A percentile compares a stretch with the other conserved stretches of the same genome.
These are phyloP conservation scores for Trametes meyenii DNA, from an alignment of 768 basidiomycete genomes.

Conservation along the genomic window DNA sequence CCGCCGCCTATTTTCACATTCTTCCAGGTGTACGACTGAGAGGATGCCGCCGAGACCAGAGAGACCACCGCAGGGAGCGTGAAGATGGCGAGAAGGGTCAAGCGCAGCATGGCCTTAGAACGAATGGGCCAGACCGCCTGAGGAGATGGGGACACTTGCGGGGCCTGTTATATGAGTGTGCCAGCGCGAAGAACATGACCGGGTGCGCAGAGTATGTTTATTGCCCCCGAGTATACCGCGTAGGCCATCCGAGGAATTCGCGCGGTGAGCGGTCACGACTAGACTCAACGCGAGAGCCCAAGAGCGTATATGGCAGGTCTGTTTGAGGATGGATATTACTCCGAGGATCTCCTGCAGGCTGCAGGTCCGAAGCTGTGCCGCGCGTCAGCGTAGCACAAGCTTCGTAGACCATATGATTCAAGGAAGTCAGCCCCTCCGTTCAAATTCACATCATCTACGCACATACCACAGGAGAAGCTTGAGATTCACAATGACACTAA, in stretches of 20 bases:
- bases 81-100: slow-evolving; percentile 32
- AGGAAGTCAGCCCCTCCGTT: neutral
- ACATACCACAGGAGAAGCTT: neutral
- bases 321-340: neutral
- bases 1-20: slow-evolving; percentile 59
- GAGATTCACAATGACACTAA: neutral
- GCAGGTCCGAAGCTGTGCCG: slow-evolving; percentile 18
- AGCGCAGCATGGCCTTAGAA: slow-evolving; percentile 17
- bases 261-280: slow-evolving; percentile 12
- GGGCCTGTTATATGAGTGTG: slow-evolving; percentile 6
- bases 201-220: slow-evolving; percentile 3
- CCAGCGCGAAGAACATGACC: neutral
- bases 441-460: neutral
- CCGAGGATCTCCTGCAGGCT: slow-evolving; percentile 3
- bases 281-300: slow-evolving; percentile 7
- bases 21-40: slow-evolving; percentile 61
- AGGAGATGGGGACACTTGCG: neutral
- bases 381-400: neutral
- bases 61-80: slow-evolving; percentile 37
- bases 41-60: slow-evolving; percentile 43
- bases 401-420: neutral
- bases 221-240: slow-evolving; percentile 18
- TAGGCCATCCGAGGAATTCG: slow-evolving; percentile 16
- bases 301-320: slow-evolving; percentile 10
- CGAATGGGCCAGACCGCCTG: slow-evolving; percentile 4